These are phyloP conservation scores for Allomyces macrogynus DNA, from an alignment of 192 early-diverging fungal species.

Conservation along the genomic window DNA sequence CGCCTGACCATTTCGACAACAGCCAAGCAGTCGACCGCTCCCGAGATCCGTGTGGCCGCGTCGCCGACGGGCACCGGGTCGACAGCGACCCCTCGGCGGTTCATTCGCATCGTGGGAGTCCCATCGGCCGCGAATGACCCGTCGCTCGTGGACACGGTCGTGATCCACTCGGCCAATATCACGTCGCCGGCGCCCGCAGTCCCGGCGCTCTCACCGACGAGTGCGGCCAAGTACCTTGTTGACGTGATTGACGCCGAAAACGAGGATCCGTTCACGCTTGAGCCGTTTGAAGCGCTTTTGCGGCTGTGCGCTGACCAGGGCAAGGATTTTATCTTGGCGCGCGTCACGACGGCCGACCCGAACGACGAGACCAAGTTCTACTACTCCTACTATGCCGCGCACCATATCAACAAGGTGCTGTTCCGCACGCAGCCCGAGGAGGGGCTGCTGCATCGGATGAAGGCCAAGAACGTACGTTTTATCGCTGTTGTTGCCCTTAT, in stretches of 20 bases:
- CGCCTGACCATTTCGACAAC: no score
- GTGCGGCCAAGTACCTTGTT: slow-evolving; percentile 8
- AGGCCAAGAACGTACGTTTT: slow-evolving; percentile 42
- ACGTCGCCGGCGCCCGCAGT: neutral
- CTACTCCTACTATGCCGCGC: slow-evolving; percentile 46
- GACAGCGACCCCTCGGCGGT: neutral
- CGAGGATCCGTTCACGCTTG: slow-evolving; percentile 55
- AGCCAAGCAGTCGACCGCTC: no score
- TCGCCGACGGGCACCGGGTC: no score
- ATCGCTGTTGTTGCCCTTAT: neutral
- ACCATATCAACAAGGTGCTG: slow-evolving; percentile 55
- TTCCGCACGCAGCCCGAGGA: slow-evolving; percentile 57
- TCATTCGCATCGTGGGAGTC: neutral
- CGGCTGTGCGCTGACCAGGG: slow-evolving; percentile 25
- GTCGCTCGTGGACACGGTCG: neutral
- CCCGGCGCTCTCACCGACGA: neutral
- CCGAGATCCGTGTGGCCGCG: no score
- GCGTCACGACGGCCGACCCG: slow-evolving; percentile 46
- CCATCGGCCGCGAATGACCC: neutral
- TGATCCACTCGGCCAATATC: neutral
- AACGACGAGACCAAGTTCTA: slow-evolving; percentile 27
- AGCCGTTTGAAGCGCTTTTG: slow-evolving; percentile 37
- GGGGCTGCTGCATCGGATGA: slow-evolving; percentile 51
- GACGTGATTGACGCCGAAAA: slow-evolving; percentile 37
- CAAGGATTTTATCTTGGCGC: slow-evolving; percentile 47